These are phyloP conservation scores for Cryomyces antarcticus DNA, from an alignment of 495 filamentous ascomycete genomes.

Conservation along the genomic window DNA sequence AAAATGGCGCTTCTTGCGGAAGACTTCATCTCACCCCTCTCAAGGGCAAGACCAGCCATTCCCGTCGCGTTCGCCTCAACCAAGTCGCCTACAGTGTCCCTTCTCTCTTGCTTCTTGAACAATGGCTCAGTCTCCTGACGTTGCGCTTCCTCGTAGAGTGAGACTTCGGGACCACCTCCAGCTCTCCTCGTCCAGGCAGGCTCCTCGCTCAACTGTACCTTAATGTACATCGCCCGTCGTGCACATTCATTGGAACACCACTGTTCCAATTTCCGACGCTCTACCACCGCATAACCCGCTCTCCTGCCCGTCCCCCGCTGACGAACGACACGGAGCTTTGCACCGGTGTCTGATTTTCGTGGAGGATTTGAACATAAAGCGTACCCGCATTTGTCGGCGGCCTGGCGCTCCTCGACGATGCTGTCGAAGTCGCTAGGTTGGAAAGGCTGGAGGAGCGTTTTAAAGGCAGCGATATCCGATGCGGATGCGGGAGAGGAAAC, in stretches of 20 bases:
- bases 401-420: constrained; percentile 69
- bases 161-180: constrained; percentile 23
- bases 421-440: constrained; percentile 72
- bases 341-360: constrained; percentile 22
- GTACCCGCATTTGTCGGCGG: constrained; percentile 63
- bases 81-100: not conserved
- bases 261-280: constrained; percentile 50
- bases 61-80: not conserved
- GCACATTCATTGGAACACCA: constrained; percentile 79
- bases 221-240: constrained; percentile 57
- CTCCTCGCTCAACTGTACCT: constrained; percentile 61
- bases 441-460: constrained; percentile 42
- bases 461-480: constrained; percentile 35
- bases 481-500: constrained; percentile 25
- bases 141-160: constrained; percentile 31
- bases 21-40: constrained; percentile 28
- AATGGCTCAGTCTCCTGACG: constrained; percentile 2
- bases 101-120: not conserved
- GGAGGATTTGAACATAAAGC: constrained; percentile 44
- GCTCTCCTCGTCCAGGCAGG: constrained; percentile 54
- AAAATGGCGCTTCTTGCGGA: constrained; percentile 8
- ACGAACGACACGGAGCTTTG: constrained; percentile 29
- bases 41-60: constrained; percentile 25
- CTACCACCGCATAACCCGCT: constrained; percentile 33
- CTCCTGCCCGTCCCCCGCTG: constrained; percentile 29